Base-by-base conservation (phyloP, 108 stramenopile species). In the Mayamaea pseudoterrestris region DNA sequence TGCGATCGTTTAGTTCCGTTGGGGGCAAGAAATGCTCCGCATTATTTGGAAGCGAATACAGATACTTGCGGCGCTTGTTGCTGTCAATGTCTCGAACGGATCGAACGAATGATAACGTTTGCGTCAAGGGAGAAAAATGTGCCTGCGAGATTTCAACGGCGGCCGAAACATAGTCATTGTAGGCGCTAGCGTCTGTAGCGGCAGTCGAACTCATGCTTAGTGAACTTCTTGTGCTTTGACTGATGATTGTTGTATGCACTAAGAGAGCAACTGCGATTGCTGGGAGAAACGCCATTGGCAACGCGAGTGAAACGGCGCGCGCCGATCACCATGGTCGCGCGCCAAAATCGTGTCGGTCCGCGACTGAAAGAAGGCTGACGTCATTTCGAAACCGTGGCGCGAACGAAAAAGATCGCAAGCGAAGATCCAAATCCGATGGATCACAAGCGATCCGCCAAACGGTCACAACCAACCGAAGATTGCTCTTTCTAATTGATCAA, bases 21-120 rank as follows among this genome's bases (percentile, higher is more conserved):
- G 84, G 84, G 18, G 80, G 80, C 17, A 66, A 44, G 7, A 18
- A 5, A 23, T 31, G 4, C 6, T 30, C 7, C n/a, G n/a, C n/a
- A 2, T 1, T 27, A 3, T 69, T 7, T 9, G 64, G 64, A 35
- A 78, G 65, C 11, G 58, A 50, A 63, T 82, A 82, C 7, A 82
- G 47, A 30, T 65, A 87, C 7, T 46, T 47, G 13, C 74, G 68
- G 4, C 70, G 61, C 22, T 59, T 41, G 50, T 76, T 64, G 12
- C 60, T 42, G 47, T 87, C 84, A 48, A 81, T 79, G 41, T 87
- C 80, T 35, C 80, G 62, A 26, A 66, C 72, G 8, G 78, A 77
- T 43, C 84, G 65, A 14, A 61, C 66, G 12, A 76, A 69, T 56
- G 47, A 23, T 5, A 41, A 13, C 12, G 2, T 21, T 18, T 21